Base-by-base conservation (phyloP, 257 asterid genomes). In the Gynochthodes officinalis region DNA sequence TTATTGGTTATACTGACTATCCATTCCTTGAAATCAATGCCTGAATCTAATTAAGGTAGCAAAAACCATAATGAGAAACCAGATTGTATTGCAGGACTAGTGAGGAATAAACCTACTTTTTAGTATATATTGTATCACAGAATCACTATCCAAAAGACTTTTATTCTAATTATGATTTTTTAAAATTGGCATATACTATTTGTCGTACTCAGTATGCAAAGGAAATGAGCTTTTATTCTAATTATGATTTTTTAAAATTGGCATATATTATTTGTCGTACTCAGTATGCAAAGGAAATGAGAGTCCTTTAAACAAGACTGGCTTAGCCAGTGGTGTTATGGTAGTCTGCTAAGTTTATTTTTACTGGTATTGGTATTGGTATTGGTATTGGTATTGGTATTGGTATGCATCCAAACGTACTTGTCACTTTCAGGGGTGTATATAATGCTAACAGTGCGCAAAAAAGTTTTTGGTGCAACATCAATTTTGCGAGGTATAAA, bases 1-100 rank as follows among this genome's bases (percentile, higher is more conserved):
- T 89, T 66, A 55, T 86, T 16, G 97, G 97, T 4, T 91, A 91
- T 32, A 86, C 93, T 0, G 97, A 89, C 55, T 91, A 89, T 74
- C 89, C 96, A 35, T 89, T 86, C 85, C 91, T 87, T 65, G 89
- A 86, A 53, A 79, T 82, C 52, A 67, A 55, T 21, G 74, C 73
- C 16, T 85, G 80, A 69, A 2, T 69, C 37, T 49, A 4, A n/a
- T n/a, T n/a, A n/a, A 0, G 2, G 15, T 25, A 3, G 33, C 5
- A 25, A 16, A 50, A 48, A 5, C 30, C 19, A 14, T 32, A 49
- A 0, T 4, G n/a, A 7, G 3, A 23, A 11, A 64, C 11, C n/a
- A n/a, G n/a, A n/a, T n/a, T n/a, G n/a, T n/a, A n/a, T n/a, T 1
- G 37, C 21, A 40, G 53, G 50, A 1, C 0, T 27, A n/a, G 2